phyloP scores from a whole-genome alignment of 176 grass and related monocot species.

The Coix lacrymajobi region DNA sequence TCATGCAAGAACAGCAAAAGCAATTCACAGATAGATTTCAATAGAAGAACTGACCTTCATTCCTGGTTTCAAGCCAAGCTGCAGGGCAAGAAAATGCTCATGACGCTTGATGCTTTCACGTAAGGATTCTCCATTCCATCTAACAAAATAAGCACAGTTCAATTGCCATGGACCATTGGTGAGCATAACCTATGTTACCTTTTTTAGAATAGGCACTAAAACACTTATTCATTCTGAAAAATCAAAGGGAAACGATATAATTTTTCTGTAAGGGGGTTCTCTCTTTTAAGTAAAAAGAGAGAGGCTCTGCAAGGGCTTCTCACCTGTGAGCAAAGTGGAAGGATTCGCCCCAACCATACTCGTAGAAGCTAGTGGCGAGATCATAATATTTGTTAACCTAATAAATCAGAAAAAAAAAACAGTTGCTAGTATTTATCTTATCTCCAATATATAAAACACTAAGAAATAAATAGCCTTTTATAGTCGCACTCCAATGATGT shows the following conservation, averaged over 20 bases:
- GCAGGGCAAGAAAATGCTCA: slow-evolving; percentile 93
- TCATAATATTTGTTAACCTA: slow-evolving; percentile 99
- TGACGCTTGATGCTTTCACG: slow-evolving; percentile 93
- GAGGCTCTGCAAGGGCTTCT: not conserved
- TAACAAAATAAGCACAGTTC: slow-evolving; percentile 27
- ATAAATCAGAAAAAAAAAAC: slow-evolving; percentile 20
- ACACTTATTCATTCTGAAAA: not conserved
- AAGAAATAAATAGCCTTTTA: not conserved
- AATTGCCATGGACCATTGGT: not conserved
- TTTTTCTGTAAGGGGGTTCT: not conserved
- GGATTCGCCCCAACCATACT: slow-evolving; percentile 99
- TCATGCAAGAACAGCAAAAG: not conserved
- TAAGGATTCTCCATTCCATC: slow-evolving; percentile 92
- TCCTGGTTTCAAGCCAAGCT: slow-evolving; percentile 76
- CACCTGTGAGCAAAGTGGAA: slow-evolving; percentile 99
- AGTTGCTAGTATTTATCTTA: not conserved
- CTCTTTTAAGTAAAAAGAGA: not conserved
- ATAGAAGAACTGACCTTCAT: slow-evolving; percentile 64
- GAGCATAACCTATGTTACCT: not conserved
- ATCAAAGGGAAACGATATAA: not conserved
- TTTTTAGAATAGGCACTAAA: not conserved
- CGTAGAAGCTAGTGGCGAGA: slow-evolving; percentile 98
- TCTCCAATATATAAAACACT: not conserved
- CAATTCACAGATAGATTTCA: not conserved
- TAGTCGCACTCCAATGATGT: not conserved